Evolutionary conservation across 768 basidiomycete genomes (phyloP).

Genomic region (Tricholomella constricta): DNA sequence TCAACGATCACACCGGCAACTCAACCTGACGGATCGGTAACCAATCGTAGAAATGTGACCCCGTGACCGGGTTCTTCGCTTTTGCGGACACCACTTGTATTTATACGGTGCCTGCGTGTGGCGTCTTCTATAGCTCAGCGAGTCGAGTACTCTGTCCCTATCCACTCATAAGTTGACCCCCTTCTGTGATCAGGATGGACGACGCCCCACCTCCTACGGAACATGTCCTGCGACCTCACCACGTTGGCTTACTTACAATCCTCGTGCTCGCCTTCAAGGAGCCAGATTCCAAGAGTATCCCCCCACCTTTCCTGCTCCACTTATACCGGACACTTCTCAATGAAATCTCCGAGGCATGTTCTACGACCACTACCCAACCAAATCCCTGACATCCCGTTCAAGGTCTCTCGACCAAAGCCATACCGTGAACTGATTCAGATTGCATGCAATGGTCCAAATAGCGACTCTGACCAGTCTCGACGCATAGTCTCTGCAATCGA

Average conservation of each 20-base stretch:
- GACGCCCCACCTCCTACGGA: slow-evolving; percentile 62
- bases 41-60: neutral
- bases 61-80: neutral
- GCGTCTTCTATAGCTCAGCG: too few relatives aligned
- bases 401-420: slow-evolving; percentile 69
- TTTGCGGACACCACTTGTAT: too few relatives aligned
- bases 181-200: slow-evolving; percentile 35
- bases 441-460: slow-evolving; percentile 46
- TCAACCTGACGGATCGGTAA: too few relatives aligned
- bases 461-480: slow-evolving; percentile 41
- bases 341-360: slow-evolving; percentile 67
- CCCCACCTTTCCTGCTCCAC: slow-evolving; percentile 59
- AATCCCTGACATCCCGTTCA: neutral
- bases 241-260: slow-evolving; percentile 67
- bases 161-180: too few relatives aligned
- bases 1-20: too few relatives aligned
- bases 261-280: slow-evolving; percentile 67
- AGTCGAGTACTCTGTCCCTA: too few relatives aligned
- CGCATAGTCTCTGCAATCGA: slow-evolving; percentile 49
- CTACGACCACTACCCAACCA: neutral
- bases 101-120: too few relatives aligned
- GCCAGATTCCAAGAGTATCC: slow-evolving; percentile 51
- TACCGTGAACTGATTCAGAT: slow-evolving; percentile 50
- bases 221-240: slow-evolving; percentile 76
- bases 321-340: slow-evolving; percentile 66